A percentile compares a stretch with the other conserved stretches of the same genome.
These are phyloP conservation scores for Naumovozyma baii DNA, from an alignment of 805 yeast genomes.

Conservation along the genomic window DNA sequence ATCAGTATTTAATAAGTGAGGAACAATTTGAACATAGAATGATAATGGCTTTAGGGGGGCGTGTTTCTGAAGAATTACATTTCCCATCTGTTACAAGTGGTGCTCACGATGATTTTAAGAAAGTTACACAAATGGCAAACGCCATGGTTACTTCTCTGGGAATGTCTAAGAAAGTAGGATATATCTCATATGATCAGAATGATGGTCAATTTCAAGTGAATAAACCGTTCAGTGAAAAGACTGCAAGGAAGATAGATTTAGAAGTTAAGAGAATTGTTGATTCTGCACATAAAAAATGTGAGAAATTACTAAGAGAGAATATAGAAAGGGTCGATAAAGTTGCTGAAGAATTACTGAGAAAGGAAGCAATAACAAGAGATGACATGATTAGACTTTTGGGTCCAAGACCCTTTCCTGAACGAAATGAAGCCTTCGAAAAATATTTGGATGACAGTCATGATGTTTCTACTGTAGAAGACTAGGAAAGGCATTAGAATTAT, in stretches of 20 bases:
- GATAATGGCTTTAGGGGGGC: slow-evolving; percentile 91
- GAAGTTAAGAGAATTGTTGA: slow-evolving; percentile 75
- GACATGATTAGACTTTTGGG: slow-evolving; percentile 90
- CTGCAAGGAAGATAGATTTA: slow-evolving; percentile 67
- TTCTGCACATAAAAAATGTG: slow-evolving; percentile 67
- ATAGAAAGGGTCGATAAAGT: slow-evolving; percentile 67
- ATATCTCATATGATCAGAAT: slow-evolving; percentile 33
- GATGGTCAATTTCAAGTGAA: slow-evolving; percentile 51
- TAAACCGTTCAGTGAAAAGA: slow-evolving; percentile 84
- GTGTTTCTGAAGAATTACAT: slow-evolving; percentile 85
- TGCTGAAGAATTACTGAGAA: slow-evolving; percentile 74
- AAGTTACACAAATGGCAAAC: slow-evolving; percentile 80
- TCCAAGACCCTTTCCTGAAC: slow-evolving; percentile 83
- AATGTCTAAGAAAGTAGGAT: slow-evolving; percentile 77
- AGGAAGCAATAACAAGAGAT: slow-evolving; percentile 88
- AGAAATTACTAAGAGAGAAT: slow-evolving; percentile 52
- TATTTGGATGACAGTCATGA: slow-evolving; percentile 43
- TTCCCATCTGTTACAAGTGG: slow-evolving; percentile 85
- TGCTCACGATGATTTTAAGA: slow-evolving; percentile 86
- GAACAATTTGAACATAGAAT: slow-evolving; percentile 74
- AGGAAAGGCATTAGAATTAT: too few relatives aligned
- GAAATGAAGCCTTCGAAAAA: slow-evolving; percentile 85
- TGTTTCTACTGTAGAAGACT: too few relatives aligned
- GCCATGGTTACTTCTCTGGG: slow-evolving; percentile 84
- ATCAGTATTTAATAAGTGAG: slow-evolving; percentile 66